These are phyloP conservation scores for Candida sp. DNA, from an alignment of 1,139 yeast genomes.

Conservation along the genomic window DNA sequence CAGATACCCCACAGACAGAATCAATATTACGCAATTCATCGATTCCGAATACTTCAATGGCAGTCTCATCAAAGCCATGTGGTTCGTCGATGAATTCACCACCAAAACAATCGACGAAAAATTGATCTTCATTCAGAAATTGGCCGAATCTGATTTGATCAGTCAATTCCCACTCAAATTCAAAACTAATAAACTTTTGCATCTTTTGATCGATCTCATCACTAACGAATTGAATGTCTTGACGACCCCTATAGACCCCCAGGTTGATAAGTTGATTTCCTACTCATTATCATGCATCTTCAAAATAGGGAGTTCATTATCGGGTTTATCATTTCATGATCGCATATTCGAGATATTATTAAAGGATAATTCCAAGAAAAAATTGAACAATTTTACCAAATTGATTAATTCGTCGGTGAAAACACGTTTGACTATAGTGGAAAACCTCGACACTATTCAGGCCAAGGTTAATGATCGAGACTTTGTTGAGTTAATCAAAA, in stretches of 20 bases:
- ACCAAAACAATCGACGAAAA: conserved; percentile 72
- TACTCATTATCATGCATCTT: conserved; percentile 56
- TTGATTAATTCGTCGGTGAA: conserved; percentile 31
- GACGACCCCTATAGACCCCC: conserved; percentile 14
- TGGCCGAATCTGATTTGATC: conserved; percentile 46
- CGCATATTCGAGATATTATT: conserved; percentile 45
- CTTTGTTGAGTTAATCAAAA: conserved; percentile 30
- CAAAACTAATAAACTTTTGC: conserved; percentile 70
- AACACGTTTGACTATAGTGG: conserved; percentile 44
- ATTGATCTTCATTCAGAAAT: conserved; percentile 62
- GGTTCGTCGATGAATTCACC: conserved; percentile 80
- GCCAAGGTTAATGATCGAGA: conserved; percentile 50
- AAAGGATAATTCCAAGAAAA: conserved; percentile 26
- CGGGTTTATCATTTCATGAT: conserved; percentile 77
- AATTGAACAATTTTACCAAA: conserved; percentile 41
- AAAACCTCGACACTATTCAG: conserved; percentile 50
- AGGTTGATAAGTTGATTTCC: conserved; percentile 42
- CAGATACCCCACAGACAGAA: conserved; percentile 41
- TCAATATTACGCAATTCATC: conserved; percentile 49
- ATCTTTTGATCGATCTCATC: conserved; percentile 54
- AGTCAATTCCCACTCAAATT: conserved; percentile 70
- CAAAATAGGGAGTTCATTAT: conserved; percentile 62
- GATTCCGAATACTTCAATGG: conserved; percentile 68
- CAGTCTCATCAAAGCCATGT: conserved; percentile 76
- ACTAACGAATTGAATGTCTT: conserved; percentile 29